These are phyloP conservation scores for Gracilaria gracilis DNA, from an alignment of 23 red algal species.

Conservation along the genomic window DNA sequence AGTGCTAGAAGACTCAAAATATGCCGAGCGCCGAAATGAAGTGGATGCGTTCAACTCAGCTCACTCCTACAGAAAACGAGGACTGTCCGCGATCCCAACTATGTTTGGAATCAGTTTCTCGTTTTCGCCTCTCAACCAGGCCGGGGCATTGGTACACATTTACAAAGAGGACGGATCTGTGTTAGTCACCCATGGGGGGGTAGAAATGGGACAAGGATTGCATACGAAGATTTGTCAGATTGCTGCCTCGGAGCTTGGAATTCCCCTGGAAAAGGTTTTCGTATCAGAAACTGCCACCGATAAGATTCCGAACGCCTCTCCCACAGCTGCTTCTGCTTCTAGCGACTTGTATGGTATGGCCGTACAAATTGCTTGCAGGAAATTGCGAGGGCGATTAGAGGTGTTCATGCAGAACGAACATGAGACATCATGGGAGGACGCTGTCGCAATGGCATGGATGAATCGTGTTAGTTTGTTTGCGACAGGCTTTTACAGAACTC, in stretches of 20 bases:
- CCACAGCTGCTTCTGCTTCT: constrained; percentile 83
- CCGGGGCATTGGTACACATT: constrained; percentile 77
- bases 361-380: constrained; percentile 22
- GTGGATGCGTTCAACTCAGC: constrained; percentile 65
- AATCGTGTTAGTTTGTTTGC: constrained; percentile 78
- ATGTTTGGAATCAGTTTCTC: constrained; percentile 96
- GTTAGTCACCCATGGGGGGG: constrained; percentile 78
- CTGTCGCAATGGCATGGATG: constrained; percentile 66
- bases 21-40: constrained; percentile 6
- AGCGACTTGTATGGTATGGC: constrained; percentile 94
- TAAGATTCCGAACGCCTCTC: constrained; percentile 90
- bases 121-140: constrained; percentile 84
- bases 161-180: constrained; percentile 85
- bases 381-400: not conserved
- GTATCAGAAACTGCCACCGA: constrained; percentile 87
- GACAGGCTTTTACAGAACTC: constrained; percentile 84
- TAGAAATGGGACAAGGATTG: constrained; percentile 91
- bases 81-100: constrained; percentile 71
- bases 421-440: constrained; percentile 49
- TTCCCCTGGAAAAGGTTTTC: constrained; percentile 74
- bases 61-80: constrained; percentile 73
- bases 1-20: constrained; percentile 38
- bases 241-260: constrained; percentile 70
- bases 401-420: constrained; percentile 6
- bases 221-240: constrained; percentile 86